Conservation (phyloP, 768 basidiomycete species). For the Phylloporus arenicola region DNA sequence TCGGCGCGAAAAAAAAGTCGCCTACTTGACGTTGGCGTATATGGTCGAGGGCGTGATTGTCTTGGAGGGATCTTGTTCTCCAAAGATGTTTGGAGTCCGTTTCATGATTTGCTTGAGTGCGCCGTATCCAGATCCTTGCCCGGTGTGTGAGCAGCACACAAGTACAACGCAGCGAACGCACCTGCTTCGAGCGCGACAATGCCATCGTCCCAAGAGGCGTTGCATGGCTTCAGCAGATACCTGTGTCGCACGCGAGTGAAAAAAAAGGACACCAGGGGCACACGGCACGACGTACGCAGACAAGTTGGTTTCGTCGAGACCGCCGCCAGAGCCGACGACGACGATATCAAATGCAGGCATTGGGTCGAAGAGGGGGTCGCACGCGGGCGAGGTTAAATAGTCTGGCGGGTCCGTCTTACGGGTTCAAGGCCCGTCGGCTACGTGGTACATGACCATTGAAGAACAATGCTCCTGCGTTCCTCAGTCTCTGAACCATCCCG, state of each 20-base stretch:
- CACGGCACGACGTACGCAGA: conserved; percentile 56
- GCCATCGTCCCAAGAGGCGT: conserved; percentile 70
- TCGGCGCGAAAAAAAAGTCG: neutral
- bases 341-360: conserved; percentile 64
- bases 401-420: neutral
- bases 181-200: conserved; percentile 86
- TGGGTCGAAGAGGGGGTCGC: neutral
- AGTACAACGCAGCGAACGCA: conserved; percentile 20
- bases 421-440: conserved; percentile 25
- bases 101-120: conserved; percentile 60
- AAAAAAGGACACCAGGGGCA: neutral
- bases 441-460: neutral
- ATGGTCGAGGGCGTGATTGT: conserved; percentile 20
- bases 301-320: conserved; percentile 84
- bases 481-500: neutral
- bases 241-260: conserved; percentile 35
- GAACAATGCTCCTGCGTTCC: no score
- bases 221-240: conserved; percentile 79
- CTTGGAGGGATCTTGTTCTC: conserved; percentile 12
- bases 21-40: conserved; percentile 34
- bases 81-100: conserved; percentile 52
- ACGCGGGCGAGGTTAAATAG: neutral
- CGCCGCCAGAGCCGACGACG: conserved; percentile 82
- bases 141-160: neutral
- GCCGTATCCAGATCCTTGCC: conserved; percentile 73